Base-by-base conservation (phyloP, 2,329 filamentous ascomycete species). In the Camillea tinctor region DNA sequence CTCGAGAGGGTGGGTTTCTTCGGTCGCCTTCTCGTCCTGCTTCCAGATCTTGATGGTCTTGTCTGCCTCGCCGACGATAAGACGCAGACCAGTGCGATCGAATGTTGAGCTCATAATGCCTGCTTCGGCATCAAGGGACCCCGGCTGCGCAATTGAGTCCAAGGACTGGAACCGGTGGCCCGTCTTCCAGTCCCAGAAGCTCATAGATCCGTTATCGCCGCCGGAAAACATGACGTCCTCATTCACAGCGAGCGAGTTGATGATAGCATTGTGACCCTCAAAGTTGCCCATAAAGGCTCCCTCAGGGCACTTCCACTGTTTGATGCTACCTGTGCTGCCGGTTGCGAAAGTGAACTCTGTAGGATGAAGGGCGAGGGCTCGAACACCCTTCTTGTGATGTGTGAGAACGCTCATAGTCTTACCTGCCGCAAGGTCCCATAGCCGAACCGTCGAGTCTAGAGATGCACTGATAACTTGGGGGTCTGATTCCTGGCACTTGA, bases 21-120 rank as follows among this genome's bases (percentile, higher is more conserved):
- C 90, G 0, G 94, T 97, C 19, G 95, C 95, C 56, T 89, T 86
- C 52, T 96, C 92, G 74, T 99, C 95, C 67, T 89, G 90, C 76
- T 93, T 96, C 95, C 95, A 99, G 60, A 99, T 87, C 84, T 99
- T 98, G 75, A 97, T 97, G 0, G 93, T 97, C 83, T 99, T 99
- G 74, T 99, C 95, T 5, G 93, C 92, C 77, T 99, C 95, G 52
- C 96, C 96, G 20, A 91, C 93, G 64, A 99, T 96, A 68, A 99
- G 80, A 67, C 95, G 86, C 71, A 97, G 73, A 0, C 95, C 95
- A 0, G 93, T 97, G 61, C 85, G 85, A 72, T 99, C 95, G 72
- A 96, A 99, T 0, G 89, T 97, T 15, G 91, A 93, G 72, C 90
- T 92, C 89, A 99, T 97, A 68, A 99, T 87, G 56, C 96, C 96